Evolutionary conservation across 176 grass and related monocot species (phyloP).

Genomic region (Cocos nucifera): DNA sequence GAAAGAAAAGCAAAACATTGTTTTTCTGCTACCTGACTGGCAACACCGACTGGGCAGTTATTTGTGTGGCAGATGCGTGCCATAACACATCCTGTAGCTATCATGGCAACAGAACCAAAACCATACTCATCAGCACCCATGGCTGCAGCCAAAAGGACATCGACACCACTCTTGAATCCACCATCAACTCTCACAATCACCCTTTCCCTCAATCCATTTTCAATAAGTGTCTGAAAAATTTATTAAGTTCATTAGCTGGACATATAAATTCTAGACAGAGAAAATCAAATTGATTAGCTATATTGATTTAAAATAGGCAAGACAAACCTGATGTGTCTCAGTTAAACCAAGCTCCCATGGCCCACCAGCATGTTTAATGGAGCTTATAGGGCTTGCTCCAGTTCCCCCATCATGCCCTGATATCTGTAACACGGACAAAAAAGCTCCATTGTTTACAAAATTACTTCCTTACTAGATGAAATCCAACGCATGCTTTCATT

Average conservation of each 20-base stretch:
- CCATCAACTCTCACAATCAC: conserved; percentile 96
- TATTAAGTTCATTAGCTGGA: conserved; percentile 15
- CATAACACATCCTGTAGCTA: conserved; percentile 99
- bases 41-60: conserved; percentile 98
- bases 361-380: conserved; percentile 98
- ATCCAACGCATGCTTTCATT: too few relatives aligned
- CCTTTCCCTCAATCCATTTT: conserved; percentile 92
- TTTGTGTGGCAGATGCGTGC: conserved; percentile 99
- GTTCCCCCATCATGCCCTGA: conserved; percentile 99
- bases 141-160: conserved; percentile 87
- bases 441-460: background rate
- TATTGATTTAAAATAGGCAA: conserved; percentile 16
- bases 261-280: conserved; percentile 23
- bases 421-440: conserved; percentile 58
- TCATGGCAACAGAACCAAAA: conserved; percentile 99
- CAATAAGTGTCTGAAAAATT: conserved; percentile 61
- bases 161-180: conserved; percentile 92
- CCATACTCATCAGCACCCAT: conserved; percentile 99
- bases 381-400: conserved; percentile 97
- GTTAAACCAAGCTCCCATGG: conserved; percentile 99
- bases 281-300: conserved; percentile 11
- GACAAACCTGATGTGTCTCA: conserved; percentile 91
- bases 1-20: conserved; percentile 17
- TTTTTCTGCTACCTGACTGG: conserved; percentile 76
- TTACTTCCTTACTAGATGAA: too few relatives aligned